Percentiles rank a stretch among this genome's conserved stretches.
phyloP scores from a whole-genome alignment of 2,329 filamentous ascomycete species.

The Fonsecaea nubica region DNA sequence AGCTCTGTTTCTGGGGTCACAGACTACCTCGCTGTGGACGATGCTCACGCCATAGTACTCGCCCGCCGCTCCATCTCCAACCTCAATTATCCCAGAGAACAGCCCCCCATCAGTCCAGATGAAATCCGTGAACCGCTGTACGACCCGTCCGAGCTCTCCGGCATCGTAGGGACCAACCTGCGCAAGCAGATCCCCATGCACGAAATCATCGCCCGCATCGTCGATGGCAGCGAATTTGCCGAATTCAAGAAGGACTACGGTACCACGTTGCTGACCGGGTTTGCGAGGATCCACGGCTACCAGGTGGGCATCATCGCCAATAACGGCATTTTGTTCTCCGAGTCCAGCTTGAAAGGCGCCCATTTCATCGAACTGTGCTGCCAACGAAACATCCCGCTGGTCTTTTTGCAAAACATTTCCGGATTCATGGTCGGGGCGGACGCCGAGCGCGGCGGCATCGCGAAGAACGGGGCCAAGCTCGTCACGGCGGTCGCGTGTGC shows the following conservation, averaged over 20 bases:
- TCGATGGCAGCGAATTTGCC: conserved; percentile 86
- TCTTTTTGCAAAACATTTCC: conserved; percentile 95
- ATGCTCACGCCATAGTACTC: conserved; percentile 87
- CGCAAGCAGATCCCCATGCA: conserved; percentile 83
- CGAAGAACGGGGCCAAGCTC: conserved; percentile 96
- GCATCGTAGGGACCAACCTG: conserved; percentile 89
- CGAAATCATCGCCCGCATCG: conserved; percentile 90
- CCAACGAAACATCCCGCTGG: conserved; percentile 84
- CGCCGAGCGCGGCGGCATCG: conserved; percentile 92
- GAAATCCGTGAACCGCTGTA: conserved; percentile 78
- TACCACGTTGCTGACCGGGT: conserved; percentile 86
- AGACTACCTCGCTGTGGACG: conserved; percentile 92
- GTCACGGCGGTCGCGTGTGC: conserved; percentile 95
- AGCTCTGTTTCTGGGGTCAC: conserved; percentile 90
- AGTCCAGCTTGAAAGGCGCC: conserved; percentile 87
- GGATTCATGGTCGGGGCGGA: conserved; percentile 98
- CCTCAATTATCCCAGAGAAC: conserved; percentile 78
- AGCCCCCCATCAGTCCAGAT: conserved; percentile 41
- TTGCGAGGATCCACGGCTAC: conserved; percentile 87
- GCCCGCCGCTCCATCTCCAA: conserved; percentile 84
- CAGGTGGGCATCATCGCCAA: conserved; percentile 93
- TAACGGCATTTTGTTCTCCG: conserved; percentile 91
- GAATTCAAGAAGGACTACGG: conserved; percentile 96
- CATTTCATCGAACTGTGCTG: conserved; percentile 96
- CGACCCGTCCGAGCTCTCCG: conserved; percentile 77